Evolutionary conservation across 2,329 filamentous ascomycete genomes (phyloP), one percentile per base, ranked within the genome.

Genomic region (Colletotrichum liaoningense): DNA sequence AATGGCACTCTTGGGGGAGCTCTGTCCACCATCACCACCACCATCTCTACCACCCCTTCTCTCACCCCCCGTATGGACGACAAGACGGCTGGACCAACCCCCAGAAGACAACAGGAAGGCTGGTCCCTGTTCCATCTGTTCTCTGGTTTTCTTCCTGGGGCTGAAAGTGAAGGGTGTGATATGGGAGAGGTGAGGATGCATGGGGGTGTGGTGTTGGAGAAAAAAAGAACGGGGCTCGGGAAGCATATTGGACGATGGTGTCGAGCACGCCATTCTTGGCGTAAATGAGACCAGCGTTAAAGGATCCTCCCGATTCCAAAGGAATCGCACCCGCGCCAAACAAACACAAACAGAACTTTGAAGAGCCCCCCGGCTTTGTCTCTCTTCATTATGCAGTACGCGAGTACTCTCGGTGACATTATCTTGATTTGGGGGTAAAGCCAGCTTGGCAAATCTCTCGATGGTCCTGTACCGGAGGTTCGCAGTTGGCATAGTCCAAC

Each of bases 201-300:
- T 55, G 49, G 65, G 46, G 57, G 42, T 26, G 35, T 62, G 30
- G 55, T 60, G 46, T 56, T 60, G 33, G 56, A 55, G 22, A 19
- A 33, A 59, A 56, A 69, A 73, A 70, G 16, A 52, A 69, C 54
- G 60, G 70, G 67, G 30, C 67, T 16, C 54, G 60, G 67, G 60
- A 62, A 65, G 67, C 70, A 73, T 70, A 65, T 73, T 65, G 70
- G 70, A 73, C 49, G 42, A 73, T 73, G 70, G 67, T 70, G 67
- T 70, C n/a, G 67, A 73, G 70, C 70, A 73, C 70, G 70, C 70
- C 55, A 73, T 73, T 46, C 70, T 73, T 73, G 70, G 70, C 70
- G 70, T 22, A 70, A 73, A 73, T 73, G 70, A 73, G 70, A 60
- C 67, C 60, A 73, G 63, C 67, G 54, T 42, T 55, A 58, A 58